Evolutionary conservation across 176 grass and related monocot species (phyloP).

Genomic region (Puccinellia tenuiflora): DNA sequence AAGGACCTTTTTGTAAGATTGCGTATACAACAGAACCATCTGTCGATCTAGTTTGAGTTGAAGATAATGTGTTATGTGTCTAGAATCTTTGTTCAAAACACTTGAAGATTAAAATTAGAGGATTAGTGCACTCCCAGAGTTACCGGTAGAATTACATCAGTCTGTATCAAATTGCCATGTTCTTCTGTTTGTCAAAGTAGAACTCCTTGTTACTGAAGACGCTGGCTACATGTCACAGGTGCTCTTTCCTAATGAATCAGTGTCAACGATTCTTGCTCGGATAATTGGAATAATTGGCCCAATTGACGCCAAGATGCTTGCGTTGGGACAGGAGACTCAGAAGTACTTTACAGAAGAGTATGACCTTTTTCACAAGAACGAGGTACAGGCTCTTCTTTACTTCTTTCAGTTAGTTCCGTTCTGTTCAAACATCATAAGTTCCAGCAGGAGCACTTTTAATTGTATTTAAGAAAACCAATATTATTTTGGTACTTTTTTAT

Average conservation of each 20-base stretch:
- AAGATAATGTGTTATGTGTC: background rate
- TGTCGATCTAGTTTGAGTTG: background rate
- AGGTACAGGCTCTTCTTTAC: conserved; percentile 41
- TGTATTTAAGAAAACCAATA: background rate
- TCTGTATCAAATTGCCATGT: conserved; percentile 7
- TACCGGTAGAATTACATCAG: background rate
- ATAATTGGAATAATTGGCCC: conserved; percentile 87
- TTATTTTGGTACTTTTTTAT: background rate
- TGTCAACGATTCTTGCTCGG: conserved; percentile 85
- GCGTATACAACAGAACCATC: background rate
- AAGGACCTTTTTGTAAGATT: background rate
- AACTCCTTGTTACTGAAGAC: background rate
- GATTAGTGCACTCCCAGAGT: background rate
- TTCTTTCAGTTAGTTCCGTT: conserved; percentile 4
- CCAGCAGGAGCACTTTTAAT: background rate
- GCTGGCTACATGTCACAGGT: conserved; percentile 54
- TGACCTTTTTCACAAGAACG: conserved; percentile 80
- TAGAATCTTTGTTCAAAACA: conserved; percentile 4
- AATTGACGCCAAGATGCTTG: conserved; percentile 94
- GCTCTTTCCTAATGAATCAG: conserved; percentile 90
- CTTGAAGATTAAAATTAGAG: background rate
- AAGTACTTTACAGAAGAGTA: conserved; percentile 84
- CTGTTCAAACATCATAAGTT: background rate
- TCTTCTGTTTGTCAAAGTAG: conserved; percentile 10
- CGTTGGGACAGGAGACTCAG: conserved; percentile 55